Percentiles rank a stretch among this genome's conserved stretches.
phyloP scores from a whole-genome alignment of 257 asterid species.

The Rauvolfia tetraphylla region DNA sequence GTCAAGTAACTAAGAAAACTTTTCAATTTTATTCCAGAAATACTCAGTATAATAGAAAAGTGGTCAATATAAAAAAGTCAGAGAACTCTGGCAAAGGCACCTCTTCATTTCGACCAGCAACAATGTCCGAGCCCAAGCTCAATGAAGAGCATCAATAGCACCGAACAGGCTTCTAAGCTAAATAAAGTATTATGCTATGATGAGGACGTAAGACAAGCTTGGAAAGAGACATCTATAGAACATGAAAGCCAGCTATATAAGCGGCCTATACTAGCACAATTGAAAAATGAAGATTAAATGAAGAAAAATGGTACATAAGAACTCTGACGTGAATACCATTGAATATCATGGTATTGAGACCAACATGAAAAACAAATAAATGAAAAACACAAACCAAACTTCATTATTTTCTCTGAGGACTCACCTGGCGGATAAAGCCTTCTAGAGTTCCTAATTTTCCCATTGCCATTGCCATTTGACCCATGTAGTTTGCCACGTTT shows the following conservation, averaged over 20 bases:
- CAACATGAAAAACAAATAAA: not conserved
- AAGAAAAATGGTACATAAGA: not conserved
- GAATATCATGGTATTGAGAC: not conserved
- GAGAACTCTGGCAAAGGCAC: not conserved
- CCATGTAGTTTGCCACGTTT: conserved; percentile 92
- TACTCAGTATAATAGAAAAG: not conserved
- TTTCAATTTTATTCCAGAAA: not conserved
- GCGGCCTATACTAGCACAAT: not conserved
- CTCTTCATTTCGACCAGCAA: not conserved
- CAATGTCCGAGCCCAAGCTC: not conserved
- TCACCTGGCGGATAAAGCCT: conserved; percentile 92
- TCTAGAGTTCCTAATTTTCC: conserved; percentile 90
- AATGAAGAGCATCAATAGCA: not conserved
- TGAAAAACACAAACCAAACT: not conserved
- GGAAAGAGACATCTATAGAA: not conserved
- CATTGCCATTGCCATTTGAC: conserved; percentile 99
- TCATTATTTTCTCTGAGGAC: not conserved
- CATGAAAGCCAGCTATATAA: not conserved
- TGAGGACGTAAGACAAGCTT: not conserved
- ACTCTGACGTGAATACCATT: not conserved
- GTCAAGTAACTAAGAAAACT: not conserved
- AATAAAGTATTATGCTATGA: not conserved
- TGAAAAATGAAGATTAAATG: too few species aligned
- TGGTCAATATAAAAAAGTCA: not conserved
- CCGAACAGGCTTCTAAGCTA: not conserved